Percentiles rank a stretch among this genome's conserved stretches.
These are phyloP conservation scores for Taphrina wiesneri DNA, from an alignment of 1,139 yeast species.

Conservation along the genomic window DNA sequence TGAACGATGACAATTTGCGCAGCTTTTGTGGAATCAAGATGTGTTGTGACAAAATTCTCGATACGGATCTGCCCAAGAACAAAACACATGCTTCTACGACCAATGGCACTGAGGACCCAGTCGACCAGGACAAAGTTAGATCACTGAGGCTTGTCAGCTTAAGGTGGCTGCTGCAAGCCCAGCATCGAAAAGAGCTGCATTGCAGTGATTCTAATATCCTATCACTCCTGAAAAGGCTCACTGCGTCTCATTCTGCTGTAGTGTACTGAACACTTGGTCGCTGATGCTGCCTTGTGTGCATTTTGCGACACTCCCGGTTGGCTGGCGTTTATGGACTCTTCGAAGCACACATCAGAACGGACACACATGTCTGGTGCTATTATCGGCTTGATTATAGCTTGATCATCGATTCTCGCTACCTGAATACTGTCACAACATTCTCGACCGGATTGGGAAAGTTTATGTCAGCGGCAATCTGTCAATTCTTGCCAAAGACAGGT, in stretches of 20 bases:
- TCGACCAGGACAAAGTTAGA: not conserved
- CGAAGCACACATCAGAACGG: no score
- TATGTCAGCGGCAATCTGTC: no score
- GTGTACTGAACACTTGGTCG: not conserved
- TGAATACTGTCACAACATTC: no score
- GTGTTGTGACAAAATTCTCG: conserved; percentile 14
- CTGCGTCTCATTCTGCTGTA: not conserved
- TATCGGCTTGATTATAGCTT: no score
- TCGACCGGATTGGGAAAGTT: no score
- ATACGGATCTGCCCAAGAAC: not conserved
- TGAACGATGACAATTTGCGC: conserved; percentile 64
- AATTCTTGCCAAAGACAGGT: no score
- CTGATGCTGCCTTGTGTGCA: no score
- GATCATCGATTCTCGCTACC: no score
- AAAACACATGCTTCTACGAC: not conserved
- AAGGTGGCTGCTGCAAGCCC: not conserved
- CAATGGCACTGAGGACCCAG: not conserved
- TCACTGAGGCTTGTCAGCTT: not conserved
- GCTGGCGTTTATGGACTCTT: no score
- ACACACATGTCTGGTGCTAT: no score
- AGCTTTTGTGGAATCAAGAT: conserved; percentile 72
- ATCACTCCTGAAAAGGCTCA: not conserved
- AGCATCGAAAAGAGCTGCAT: not conserved
- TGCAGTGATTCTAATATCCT: not conserved
- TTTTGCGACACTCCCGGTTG: no score